These are phyloP conservation scores for Boletus tomentosulus DNA, from an alignment of 768 basidiomycete genomes.

Conservation along the genomic window DNA sequence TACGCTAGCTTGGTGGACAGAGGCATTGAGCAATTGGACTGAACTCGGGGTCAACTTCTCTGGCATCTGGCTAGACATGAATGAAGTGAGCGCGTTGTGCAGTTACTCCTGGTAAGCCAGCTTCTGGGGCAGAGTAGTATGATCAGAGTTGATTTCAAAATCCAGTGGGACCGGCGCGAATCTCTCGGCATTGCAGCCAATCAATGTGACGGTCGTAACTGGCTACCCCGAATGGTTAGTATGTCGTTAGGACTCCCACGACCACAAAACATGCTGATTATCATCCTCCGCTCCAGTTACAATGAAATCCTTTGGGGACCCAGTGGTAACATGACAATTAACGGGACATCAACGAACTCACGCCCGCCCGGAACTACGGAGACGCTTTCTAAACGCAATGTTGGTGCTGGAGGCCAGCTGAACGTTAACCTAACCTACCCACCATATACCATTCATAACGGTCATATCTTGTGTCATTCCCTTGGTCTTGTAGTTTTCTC, in stretches of 20 bases:
- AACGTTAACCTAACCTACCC: slow-evolving; percentile 52
- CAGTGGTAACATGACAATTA: slow-evolving; percentile 72
- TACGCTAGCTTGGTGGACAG: slow-evolving; percentile 56
- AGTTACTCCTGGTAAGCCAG: slow-evolving; percentile 49
- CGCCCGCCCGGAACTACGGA: slow-evolving; percentile 18
- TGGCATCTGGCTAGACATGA: slow-evolving; percentile 71
- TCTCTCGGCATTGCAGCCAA: slow-evolving; percentile 53
- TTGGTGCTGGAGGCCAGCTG: slow-evolving; percentile 47
- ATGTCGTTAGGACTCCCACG: not conserved
- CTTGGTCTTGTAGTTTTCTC: not conserved
- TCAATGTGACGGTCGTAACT: slow-evolving; percentile 42
- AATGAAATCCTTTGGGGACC: slow-evolving; percentile 57
- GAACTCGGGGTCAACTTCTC: slow-evolving; percentile 51
- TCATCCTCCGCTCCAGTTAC: slow-evolving; percentile 36
- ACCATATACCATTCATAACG: slow-evolving; percentile 71
- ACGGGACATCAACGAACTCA: slow-evolving; percentile 55
- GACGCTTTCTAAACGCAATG: slow-evolving; percentile 37
- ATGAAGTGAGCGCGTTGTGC: slow-evolving; percentile 64
- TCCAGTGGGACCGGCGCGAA: slow-evolving; percentile 48
- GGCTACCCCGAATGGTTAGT: slow-evolving; percentile 68
- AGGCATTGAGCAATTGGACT: slow-evolving; percentile 55
- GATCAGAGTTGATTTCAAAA: not conserved
- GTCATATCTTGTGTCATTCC: slow-evolving; percentile 29
- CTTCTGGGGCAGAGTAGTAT: no score
- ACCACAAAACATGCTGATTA: not conserved